Evolutionary conservation across 768 basidiomycete species (phyloP).

Genomic region (Filobasidium wieringae): DNA sequence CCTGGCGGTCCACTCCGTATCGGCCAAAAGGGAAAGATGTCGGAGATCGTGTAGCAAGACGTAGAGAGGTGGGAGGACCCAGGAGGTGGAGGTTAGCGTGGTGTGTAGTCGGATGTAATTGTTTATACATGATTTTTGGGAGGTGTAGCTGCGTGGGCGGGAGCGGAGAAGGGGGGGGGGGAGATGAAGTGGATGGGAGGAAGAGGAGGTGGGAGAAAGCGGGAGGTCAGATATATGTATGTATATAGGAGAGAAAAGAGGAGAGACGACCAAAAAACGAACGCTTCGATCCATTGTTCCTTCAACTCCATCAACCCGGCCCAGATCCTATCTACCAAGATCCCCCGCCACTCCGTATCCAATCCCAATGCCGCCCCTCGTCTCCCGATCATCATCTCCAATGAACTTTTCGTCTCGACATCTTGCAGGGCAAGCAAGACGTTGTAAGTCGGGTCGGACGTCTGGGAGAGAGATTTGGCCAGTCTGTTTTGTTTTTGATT

Average conservation of each 20-base stretch:
- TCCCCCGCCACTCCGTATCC: neutral
- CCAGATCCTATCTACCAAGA: neutral
- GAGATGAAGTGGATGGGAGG: neutral
- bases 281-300: neutral
- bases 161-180: neutral
- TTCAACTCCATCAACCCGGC: neutral
- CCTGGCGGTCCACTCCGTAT: neutral
- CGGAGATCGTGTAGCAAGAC: conserved; percentile 68
- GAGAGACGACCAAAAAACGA: neutral
- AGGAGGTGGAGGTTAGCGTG: conserved; percentile 58
- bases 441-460: neutral
- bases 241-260: neutral
- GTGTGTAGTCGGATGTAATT: conserved; percentile 26
- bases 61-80: conserved; percentile 75
- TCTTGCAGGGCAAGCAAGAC: neutral
- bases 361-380: neutral
- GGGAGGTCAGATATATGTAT: neutral
- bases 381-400: neutral
- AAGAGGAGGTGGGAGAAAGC: neutral
- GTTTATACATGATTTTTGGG: neutral
- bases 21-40: conserved; percentile 9
- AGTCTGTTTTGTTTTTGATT: neutral
- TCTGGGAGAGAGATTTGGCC: neutral
- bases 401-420: neutral
- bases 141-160: neutral